A percentile compares a stretch with the other conserved stretches of the same genome.
phyloP scores from a whole-genome alignment of 345 rosid species.

The Psidium friedrichsthalianum region DNA sequence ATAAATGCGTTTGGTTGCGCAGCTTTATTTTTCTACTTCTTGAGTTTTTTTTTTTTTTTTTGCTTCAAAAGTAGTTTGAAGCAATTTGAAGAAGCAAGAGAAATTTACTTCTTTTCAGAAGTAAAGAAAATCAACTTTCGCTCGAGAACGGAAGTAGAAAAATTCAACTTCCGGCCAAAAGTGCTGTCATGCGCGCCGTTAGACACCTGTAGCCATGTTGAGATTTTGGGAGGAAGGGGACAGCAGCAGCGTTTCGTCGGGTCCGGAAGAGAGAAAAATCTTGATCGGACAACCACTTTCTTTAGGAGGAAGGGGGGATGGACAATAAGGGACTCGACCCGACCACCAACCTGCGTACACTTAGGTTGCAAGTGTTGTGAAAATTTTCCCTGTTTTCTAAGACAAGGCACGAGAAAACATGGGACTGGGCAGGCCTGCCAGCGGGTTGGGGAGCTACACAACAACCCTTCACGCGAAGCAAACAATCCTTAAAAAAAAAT shows the following conservation, averaged over 20 bases:
- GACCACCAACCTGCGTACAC: neutral
- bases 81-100: too few relatives aligned
- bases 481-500: neutral
- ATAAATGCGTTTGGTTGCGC: too few relatives aligned
- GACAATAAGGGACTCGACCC: neutral
- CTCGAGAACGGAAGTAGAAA: too few relatives aligned
- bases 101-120: too few relatives aligned
- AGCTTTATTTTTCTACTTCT: too few relatives aligned
- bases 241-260: slow-evolving; percentile 2
- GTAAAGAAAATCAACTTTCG: too few relatives aligned
- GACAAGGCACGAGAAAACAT: neutral
- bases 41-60: too few relatives aligned
- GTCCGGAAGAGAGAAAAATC: slow-evolving; percentile 1
- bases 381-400: slow-evolving; percentile 12
- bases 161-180: too few relatives aligned
- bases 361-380: slow-evolving; percentile 24
- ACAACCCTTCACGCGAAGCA: neutral
- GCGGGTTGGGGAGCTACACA: neutral
- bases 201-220: neutral
- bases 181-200: neutral
- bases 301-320: neutral
- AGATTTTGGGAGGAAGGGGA: neutral
- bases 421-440: neutral
- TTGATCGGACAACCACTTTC: slow-evolving; percentile 2
- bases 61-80: too few relatives aligned